Evolutionary conservation across 208 protist species (phyloP).

Genomic region (Leptomonas seymouri): DNA sequence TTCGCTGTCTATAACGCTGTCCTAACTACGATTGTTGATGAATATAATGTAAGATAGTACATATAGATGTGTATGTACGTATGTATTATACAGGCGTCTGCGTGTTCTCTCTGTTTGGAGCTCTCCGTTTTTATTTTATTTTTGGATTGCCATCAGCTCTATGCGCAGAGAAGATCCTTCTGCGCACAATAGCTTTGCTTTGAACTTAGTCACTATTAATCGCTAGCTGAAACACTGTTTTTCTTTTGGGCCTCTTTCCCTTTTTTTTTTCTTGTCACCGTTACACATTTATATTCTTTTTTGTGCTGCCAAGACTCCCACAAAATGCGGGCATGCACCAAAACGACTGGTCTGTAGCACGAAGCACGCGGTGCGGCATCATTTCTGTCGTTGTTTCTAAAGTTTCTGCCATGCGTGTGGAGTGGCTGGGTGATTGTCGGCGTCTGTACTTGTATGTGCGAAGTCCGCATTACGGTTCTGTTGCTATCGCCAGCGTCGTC

Average conservation of each 20-base stretch:
- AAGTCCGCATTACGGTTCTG: too few relatives aligned
- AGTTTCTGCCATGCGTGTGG: not conserved
- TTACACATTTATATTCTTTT: not conserved
- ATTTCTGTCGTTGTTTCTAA: not conserved
- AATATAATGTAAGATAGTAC: too few relatives aligned
- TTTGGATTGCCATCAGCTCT: not conserved
- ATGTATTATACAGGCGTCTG: too few relatives aligned
- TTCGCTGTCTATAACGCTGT: too few relatives aligned
- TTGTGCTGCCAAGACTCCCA: not conserved
- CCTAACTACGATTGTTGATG: too few relatives aligned
- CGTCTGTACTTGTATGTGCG: too few relatives aligned
- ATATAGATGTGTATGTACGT: too few relatives aligned
- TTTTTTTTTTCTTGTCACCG: not conserved
- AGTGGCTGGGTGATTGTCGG: not conserved
- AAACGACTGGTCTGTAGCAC: not conserved
- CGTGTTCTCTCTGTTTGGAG: too few relatives aligned
- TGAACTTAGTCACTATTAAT: conserved; percentile 24
- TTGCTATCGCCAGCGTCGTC: too few relatives aligned
- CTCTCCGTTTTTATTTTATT: too few relatives aligned
- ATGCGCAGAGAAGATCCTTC: not conserved
- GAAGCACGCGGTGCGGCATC: not conserved
- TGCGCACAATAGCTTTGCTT: conserved; percentile 7
- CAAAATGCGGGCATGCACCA: not conserved
- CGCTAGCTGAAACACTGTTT: not conserved
- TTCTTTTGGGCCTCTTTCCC: not conserved